Evolutionary conservation across 805 yeast species (phyloP), one percentile per base, ranked within the genome.

Genomic region (Diddensiella santjacobensis): DNA sequence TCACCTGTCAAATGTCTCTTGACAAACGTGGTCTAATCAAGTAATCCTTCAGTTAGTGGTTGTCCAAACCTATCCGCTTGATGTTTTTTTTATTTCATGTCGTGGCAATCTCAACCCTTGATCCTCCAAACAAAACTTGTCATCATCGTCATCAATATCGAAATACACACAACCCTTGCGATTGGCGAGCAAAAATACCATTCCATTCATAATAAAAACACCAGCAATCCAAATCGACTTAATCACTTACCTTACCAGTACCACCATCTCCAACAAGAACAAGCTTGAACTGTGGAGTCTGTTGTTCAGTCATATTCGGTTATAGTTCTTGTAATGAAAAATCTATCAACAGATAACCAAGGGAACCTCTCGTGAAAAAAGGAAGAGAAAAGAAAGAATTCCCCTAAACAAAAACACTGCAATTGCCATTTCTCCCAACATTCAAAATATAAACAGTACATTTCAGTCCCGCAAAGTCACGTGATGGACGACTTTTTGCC

Each of bases 191-290:
- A n/a, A n/a, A n/a, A n/a, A n/a, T n/a, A n/a, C n/a, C n/a, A n/a
- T 13, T 26, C 31, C 13, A 8, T 26, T 13, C 31, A 26, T 35
- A 8, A 35, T 35, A 8, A 35, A 35, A 35, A 35, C 20, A 35
- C 20, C 6, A 17, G 6, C 38, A 15, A 35, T n/a, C 38, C 20
- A 35, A 35, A 8, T 8, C 38, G 15, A 26, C 31, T 8, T 8
- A 26, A 13, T 6, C 8, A 46, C 52, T 35, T 64, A 78, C 83
- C 74, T 93, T 93, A 78, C 99, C 99, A 73, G 99, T 93, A 83
- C 99, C 99, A 80, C 99, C 99, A 71, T 93, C 99, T 71, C 99
- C 99, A 75, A 93, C 99, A 67, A 93, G 83, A 65, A 93, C 99
- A 72, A 93, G 83, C 79, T 93, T 93, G 75, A 93, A 93, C 60